These are phyloP conservation scores for Metarhizium sp. DNA, from an alignment of 2,329 filamentous ascomycete species.

Conservation along the genomic window DNA sequence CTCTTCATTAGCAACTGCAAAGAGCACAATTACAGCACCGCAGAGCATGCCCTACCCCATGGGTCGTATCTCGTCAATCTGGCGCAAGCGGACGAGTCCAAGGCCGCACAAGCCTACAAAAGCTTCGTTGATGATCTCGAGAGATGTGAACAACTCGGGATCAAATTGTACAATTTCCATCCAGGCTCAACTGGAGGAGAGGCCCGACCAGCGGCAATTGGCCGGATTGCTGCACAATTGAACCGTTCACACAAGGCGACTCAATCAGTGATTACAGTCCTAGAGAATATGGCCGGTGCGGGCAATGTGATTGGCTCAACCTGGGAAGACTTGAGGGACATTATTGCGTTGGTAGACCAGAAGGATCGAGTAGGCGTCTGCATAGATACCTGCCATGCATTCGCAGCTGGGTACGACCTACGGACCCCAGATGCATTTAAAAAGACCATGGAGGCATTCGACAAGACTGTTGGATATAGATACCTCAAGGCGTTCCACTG, in stretches of 20 bases:
- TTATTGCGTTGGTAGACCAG: constrained; percentile 71
- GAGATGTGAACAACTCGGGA: constrained; percentile 78
- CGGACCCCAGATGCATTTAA: constrained; percentile 65
- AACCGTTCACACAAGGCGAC: constrained; percentile 76
- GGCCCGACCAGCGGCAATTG: constrained; percentile 59
- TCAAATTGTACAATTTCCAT: constrained; percentile 95
- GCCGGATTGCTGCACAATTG: constrained; percentile 70
- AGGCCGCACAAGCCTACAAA: constrained; percentile 76
- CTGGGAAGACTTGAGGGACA: constrained; percentile 78
- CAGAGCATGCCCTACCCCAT: constrained; percentile 74
- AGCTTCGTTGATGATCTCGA: constrained; percentile 81
- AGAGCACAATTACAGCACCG: constrained; percentile 61
- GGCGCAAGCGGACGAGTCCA: constrained; percentile 69
- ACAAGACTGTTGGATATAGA: constrained; percentile 62
- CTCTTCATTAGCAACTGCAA: constrained; percentile 62
- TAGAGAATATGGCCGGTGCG: constrained; percentile 92
- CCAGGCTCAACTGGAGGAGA: constrained; percentile 72
- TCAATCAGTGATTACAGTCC: constrained; percentile 64
- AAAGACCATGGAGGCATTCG: constrained; percentile 66
- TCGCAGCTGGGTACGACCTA: constrained; percentile 88
- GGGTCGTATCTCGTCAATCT: constrained; percentile 96
- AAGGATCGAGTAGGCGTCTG: constrained; percentile 85
- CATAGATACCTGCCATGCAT: constrained; percentile 93
- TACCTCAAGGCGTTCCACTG: constrained; percentile 78
- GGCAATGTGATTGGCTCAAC: constrained; percentile 80